phyloP scores from a whole-genome alignment of 2,329 filamentous ascomycete genomes.

The Fonsecaea pugnacius region DNA sequence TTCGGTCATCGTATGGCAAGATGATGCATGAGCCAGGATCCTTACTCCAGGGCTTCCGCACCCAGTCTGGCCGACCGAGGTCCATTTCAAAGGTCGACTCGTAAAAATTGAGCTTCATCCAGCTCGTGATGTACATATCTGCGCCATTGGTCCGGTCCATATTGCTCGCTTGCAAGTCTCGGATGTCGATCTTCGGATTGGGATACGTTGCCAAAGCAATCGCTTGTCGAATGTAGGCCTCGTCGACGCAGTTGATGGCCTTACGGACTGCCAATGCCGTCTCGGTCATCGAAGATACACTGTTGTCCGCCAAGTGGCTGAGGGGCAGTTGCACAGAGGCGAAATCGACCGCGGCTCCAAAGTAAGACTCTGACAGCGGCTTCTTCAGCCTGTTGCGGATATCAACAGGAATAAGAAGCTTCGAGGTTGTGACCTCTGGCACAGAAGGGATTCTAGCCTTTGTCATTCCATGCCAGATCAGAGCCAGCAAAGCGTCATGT shows the following conservation, averaged over 20 bases:
- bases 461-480: conserved; percentile 44
- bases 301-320: conserved; percentile 37
- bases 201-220: conserved; percentile 34
- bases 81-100: conserved; percentile 35
- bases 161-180: conserved; percentile 37
- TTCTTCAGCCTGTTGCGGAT: conserved; percentile 44
- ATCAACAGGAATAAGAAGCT: conserved; percentile 48
- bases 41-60: conserved; percentile 38
- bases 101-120: conserved; percentile 35
- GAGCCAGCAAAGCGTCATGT: conserved; percentile 38
- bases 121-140: conserved; percentile 39
- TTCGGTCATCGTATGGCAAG: conserved; percentile 32
- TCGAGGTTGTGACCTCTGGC: conserved; percentile 41
- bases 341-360: conserved; percentile 49
- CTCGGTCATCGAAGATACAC: conserved; percentile 40
- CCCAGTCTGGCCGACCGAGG: conserved; percentile 36
- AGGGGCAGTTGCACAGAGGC: conserved; percentile 39
- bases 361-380: conserved; percentile 43
- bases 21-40: conserved; percentile 39
- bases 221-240: conserved; percentile 39
- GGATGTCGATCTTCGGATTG: conserved; percentile 31
- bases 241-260: conserved; percentile 41
- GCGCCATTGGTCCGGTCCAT: conserved; percentile 36
- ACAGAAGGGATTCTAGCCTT: conserved; percentile 42
- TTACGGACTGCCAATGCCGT: conserved; percentile 45